Percentiles rank a stretch among this genome's conserved stretches.
These are phyloP conservation scores for Globisporangium paroecandrum DNA, from an alignment of 352 stramenopile species.

Conservation along the genomic window DNA sequence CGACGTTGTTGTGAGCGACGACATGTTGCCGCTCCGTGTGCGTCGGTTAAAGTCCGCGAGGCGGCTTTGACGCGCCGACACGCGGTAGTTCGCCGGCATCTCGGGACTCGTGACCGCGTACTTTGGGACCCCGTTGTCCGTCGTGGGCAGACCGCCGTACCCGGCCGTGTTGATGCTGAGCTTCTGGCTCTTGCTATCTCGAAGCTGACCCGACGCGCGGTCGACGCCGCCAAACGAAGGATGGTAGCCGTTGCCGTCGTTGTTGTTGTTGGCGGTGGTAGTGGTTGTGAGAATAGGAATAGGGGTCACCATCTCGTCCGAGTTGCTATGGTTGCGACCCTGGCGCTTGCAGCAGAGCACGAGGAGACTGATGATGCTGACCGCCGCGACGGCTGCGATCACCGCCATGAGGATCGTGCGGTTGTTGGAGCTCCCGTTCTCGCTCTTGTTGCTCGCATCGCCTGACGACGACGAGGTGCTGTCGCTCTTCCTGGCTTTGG, in stretches of 20 bases:
- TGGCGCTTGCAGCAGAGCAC: constrained; percentile 14
- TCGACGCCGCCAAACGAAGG: constrained; percentile 9
- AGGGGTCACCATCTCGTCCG: constrained; percentile 6
- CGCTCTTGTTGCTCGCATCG: constrained; percentile 11
- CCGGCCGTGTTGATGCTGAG: constrained; percentile 14
- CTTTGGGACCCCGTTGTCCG: constrained; percentile 14
- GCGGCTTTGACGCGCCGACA: constrained; percentile 14
- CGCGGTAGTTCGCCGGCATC: constrained; percentile 18
- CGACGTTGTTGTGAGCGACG: constrained; percentile 1
- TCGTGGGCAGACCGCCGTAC: constrained; percentile 7
- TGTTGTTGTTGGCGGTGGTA: not conserved
- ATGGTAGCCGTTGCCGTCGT: constrained; percentile 2
- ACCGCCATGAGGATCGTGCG: constrained; percentile 17
- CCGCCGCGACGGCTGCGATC: constrained; percentile 11
- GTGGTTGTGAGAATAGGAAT: constrained; percentile 5
- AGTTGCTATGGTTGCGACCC: constrained; percentile 6
- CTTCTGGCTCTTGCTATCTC: constrained; percentile 14
- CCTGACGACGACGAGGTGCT: constrained; percentile 1
- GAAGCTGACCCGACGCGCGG: constrained; percentile 10
- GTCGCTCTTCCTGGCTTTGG: not conserved
- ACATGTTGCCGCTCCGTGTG: constrained; percentile 7
- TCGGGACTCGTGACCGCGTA: constrained; percentile 23
- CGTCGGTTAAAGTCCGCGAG: constrained; percentile 14
- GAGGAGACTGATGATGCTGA: constrained; percentile 14
- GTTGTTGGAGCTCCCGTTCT: not conserved